Percentiles rank a stretch among this genome's conserved stretches.
phyloP scores from a whole-genome alignment of 192 early-diverging fungal species.

The Irineochytrium annulatum region DNA sequence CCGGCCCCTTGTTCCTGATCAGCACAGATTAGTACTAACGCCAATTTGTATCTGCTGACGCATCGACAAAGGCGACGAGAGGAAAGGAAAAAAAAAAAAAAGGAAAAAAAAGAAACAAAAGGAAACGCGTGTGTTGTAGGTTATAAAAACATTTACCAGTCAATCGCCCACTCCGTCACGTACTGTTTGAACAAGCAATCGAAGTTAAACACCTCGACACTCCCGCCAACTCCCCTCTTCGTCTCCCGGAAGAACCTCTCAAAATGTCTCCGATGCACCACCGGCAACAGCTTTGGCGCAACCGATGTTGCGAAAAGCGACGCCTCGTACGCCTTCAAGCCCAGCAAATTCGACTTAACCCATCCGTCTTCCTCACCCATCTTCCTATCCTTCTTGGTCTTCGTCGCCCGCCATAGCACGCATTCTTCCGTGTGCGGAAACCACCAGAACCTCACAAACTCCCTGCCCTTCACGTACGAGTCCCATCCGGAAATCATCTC shows the following conservation, averaged over 20 bases:
- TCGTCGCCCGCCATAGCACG: conserved; percentile 26
- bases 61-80: too few relatives aligned
- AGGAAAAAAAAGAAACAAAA: not conserved
- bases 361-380: not conserved
- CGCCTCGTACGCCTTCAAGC: not conserved
- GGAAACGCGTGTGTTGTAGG: too few relatives aligned
- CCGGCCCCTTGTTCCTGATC: conserved; percentile 47
- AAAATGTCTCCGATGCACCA: not conserved
- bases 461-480: conserved; percentile 4
- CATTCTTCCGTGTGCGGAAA: conserved; percentile 39
- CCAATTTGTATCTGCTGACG: too few relatives aligned
- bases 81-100: too few relatives aligned
- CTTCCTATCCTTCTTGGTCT: not conserved
- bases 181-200: conserved; percentile 70
- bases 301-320: not conserved
- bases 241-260: conserved; percentile 5
- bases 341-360: not conserved
- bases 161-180: conserved; percentile 73
- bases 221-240: conserved; percentile 47
- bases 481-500: conserved; percentile 19
- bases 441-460: conserved; percentile 40
- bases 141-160: conserved; percentile 4
- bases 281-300: not conserved
- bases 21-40: too few relatives aligned
- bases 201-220: conserved; percentile 63